These are phyloP conservation scores for Sporisorium sorghi DNA, from an alignment of 1,284 basidiomycete species.

Conservation along the genomic window DNA sequence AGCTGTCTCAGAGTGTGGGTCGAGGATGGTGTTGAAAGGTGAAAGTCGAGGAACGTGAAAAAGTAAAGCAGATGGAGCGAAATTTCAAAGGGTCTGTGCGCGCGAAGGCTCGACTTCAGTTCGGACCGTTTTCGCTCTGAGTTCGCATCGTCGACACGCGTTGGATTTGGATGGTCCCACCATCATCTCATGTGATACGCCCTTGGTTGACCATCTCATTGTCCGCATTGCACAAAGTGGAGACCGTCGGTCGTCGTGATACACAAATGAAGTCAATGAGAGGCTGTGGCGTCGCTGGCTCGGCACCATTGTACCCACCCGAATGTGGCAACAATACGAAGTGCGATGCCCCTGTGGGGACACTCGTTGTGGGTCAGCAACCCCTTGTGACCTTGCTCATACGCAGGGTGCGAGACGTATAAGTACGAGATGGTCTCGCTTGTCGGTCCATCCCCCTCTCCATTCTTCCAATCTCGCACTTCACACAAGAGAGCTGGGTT, in stretches of 20 bases:
- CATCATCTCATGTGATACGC: conserved; percentile 5
- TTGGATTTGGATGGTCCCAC: neutral
- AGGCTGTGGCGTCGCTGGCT: conserved; percentile 1
- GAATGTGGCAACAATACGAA: neutral
- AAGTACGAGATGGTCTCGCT: neutral
- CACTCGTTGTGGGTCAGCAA: neutral
- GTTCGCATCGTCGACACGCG: conserved; percentile 11
- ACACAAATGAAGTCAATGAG: neutral
- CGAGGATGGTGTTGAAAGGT: conserved; percentile 2
- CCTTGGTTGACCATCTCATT: neutral
- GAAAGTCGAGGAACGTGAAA: neutral
- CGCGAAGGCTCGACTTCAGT: conserved; percentile 1
- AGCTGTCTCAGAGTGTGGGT: neutral
- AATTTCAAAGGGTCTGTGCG: conserved; percentile 13
- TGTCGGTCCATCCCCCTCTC: neutral
- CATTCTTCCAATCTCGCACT: neutral
- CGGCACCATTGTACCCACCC: neutral
- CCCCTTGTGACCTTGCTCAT: neutral
- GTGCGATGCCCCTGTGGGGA: neutral
- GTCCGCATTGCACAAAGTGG: neutral
- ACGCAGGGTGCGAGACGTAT: neutral
- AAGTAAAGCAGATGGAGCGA: neutral
- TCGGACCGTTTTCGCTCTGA: neutral
- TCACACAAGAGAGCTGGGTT: conserved; percentile 3
- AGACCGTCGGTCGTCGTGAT: neutral